These are phyloP conservation scores for Aspergillus ellipticus DNA, from an alignment of 495 filamentous ascomycete species.

Conservation along the genomic window DNA sequence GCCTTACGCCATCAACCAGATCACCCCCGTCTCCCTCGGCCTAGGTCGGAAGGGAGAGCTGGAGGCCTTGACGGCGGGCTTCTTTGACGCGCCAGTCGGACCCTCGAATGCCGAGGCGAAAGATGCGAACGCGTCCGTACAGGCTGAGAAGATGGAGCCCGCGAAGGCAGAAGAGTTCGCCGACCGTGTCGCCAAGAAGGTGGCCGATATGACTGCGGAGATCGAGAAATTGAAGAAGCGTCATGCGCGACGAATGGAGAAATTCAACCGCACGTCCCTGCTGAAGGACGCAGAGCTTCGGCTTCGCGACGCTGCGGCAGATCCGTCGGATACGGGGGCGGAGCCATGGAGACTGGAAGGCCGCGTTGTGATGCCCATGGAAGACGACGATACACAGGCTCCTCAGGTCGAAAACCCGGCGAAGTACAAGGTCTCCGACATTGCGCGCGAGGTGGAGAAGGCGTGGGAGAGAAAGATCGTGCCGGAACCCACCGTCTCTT, in stretches of 20 bases:
- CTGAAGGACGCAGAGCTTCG: conserved; percentile 60
- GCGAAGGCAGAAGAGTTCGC: conserved; percentile 73
- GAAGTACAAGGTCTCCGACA: conserved; percentile 56
- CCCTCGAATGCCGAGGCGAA: conserved; percentile 31
- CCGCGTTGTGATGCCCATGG: conserved; percentile 42
- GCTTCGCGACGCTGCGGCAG: conserved; percentile 49
- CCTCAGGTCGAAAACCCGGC: conserved; percentile 40
- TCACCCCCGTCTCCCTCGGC: conserved; percentile 82
- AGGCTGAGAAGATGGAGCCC: conserved; percentile 59
- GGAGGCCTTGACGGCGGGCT: conserved; percentile 71
- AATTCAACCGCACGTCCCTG: conserved; percentile 62
- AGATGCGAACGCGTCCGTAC: conserved; percentile 40
- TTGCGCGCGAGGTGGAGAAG: conserved; percentile 55
- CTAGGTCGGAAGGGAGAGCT: conserved; percentile 85
- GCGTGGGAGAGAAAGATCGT: conserved; percentile 53
- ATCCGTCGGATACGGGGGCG: conserved; percentile 48
- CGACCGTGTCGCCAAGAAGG: conserved; percentile 62
- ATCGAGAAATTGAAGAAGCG: conserved; percentile 76
- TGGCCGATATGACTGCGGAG: conserved; percentile 65
- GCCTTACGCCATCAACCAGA: conserved; percentile 74
- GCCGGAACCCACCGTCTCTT: conserved; percentile 58
- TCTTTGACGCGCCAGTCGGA: conserved; percentile 59
- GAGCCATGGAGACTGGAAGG: conserved; percentile 66
- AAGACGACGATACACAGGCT: conserved; percentile 45
- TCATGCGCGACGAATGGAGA: conserved; percentile 70